Base-by-base conservation (phyloP, 371 early-diverging fungal species). In the Mortierella sp. region DNA sequence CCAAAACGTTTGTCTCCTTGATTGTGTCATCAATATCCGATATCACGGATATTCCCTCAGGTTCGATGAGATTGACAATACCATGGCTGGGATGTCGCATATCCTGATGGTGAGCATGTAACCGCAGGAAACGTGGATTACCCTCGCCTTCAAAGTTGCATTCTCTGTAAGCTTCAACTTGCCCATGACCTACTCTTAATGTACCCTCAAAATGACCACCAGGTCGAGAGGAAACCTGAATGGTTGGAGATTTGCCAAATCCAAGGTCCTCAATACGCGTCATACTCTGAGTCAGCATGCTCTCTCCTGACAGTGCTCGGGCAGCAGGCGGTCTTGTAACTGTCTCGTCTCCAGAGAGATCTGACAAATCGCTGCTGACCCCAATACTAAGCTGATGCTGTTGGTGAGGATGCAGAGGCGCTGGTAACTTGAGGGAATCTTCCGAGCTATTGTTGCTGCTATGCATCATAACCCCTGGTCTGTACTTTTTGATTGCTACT, bases 11-110 rank as follows among this genome's bases (percentile, higher is more conserved):
- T 15, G 89, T 89, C 25, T 86, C 79, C 70, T 89, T 89, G 74
- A 89, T 89, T 28, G 89, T 89, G 62, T 89, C 89, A 61, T 89
- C 89, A 48, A 89, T 89, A 60, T 89, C 89, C 68, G 89, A 87
- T 46, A 89, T 89, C 15, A 89, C 62, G 0, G 89, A 89, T 7
- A 87, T 81, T 1, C 89, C 89, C 21, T 67, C 64, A 16, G 84
- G 83, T 9, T 83, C 82, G 37, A 88, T 84, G n/a, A 88, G 64
- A 62, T 86, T 86, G 14, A 87, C 82, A 28, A 76, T 74, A 0
- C 86, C 87, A 25, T 72, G 58, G 12, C 66, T 58, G 2, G 53
- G 48, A 30, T 51, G 48, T 0, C 56, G 58, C 70, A 70, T 75
- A 14, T 70, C 67, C 1, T 61, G 28, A 26, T 75, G 70, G 25